Evolutionary conservation across 495 filamentous ascomycete species (phyloP).

Genomic region (Oleoguttula mirabilis): DNA sequence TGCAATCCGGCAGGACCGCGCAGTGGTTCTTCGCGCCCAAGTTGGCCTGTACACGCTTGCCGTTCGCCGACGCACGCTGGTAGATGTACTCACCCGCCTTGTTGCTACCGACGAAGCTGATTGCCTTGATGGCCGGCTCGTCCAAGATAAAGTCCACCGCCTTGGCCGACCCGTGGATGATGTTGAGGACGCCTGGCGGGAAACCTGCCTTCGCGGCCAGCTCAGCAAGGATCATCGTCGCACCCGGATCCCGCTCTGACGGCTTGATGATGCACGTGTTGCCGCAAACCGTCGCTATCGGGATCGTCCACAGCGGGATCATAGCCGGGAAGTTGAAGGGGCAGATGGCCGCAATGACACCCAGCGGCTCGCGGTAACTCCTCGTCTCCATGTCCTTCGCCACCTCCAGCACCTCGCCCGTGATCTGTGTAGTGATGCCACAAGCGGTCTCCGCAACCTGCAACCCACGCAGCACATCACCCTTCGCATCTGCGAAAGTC

Average conservation of each 20-base stretch:
- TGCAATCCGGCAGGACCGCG: conserved; percentile 85
- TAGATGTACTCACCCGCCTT: conserved; percentile 97
- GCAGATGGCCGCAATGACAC: conserved; percentile 93
- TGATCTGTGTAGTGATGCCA: conserved; percentile 84
- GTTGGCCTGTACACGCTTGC: conserved; percentile 92
- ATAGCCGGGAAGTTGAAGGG: conserved; percentile 99
- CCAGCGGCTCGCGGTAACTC: conserved; percentile 82
- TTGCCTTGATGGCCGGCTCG: conserved; percentile 92
- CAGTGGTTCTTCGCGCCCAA: conserved; percentile 98
- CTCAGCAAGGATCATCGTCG: conserved; percentile 94
- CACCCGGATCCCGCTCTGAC: conserved; percentile 95
- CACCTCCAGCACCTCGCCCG: conserved; percentile 90
- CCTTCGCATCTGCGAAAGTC: conserved; percentile 89
- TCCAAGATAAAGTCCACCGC: conserved; percentile 97
- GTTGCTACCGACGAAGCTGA: conserved; percentile 94
- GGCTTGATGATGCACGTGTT: conserved; percentile 95
- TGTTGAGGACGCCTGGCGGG: conserved; percentile 85
- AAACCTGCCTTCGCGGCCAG: conserved; percentile 85
- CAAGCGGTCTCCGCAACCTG: conserved; percentile 97
- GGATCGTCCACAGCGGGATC: conserved; percentile 97
- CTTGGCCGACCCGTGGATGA: conserved; percentile 80
- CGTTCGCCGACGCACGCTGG: conserved; percentile 76
- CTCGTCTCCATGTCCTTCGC: conserved; percentile 99
- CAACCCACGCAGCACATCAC: conserved; percentile 87
- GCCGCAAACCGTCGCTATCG: conserved; percentile 84